Evolutionary conservation across 345 rosid genomes (phyloP).

Genomic region (Orychophragmus violaceus): DNA sequence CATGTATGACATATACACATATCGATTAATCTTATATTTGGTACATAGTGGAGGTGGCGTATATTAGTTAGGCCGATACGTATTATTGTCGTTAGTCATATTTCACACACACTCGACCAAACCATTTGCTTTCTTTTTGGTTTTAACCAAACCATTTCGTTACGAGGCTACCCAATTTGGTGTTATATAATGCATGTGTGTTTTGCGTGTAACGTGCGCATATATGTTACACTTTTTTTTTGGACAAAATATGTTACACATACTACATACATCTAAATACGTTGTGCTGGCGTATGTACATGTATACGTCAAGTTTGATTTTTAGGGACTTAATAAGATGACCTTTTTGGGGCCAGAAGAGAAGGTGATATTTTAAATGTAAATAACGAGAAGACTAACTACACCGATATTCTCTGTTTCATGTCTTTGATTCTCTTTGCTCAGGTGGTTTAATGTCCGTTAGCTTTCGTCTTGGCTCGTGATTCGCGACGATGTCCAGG

Average conservation of each 20-base stretch:
- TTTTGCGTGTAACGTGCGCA: constrained; percentile 11
- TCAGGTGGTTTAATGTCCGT: no score
- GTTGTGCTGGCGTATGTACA: background rate
- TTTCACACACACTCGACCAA: constrained; percentile 11
- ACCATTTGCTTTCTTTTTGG: constrained; percentile 1
- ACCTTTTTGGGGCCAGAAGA: no score
- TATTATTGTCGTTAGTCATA: constrained; percentile 11
- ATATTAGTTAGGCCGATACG: constrained; percentile 8
- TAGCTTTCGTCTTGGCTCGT: no score
- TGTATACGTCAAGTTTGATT: background rate
- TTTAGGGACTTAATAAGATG: background rate
- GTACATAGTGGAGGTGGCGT: background rate
- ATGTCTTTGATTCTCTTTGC: no score
- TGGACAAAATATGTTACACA: background rate
- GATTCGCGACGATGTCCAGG: no score
- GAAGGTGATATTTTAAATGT: no score
- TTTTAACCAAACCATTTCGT: constrained; percentile 4
- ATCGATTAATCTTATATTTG: background rate
- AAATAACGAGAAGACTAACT: no score
- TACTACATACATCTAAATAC: background rate
- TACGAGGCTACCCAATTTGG: constrained; percentile 17
- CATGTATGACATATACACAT: background rate
- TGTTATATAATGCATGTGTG: background rate
- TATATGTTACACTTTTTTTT: background rate
- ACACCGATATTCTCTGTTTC: no score